A percentile compares a stretch with the other conserved stretches of the same genome.
Evolutionary conservation across 169 alveolate genomes (phyloP).

Genomic region (Pseudocohnilembus persalinus): DNA sequence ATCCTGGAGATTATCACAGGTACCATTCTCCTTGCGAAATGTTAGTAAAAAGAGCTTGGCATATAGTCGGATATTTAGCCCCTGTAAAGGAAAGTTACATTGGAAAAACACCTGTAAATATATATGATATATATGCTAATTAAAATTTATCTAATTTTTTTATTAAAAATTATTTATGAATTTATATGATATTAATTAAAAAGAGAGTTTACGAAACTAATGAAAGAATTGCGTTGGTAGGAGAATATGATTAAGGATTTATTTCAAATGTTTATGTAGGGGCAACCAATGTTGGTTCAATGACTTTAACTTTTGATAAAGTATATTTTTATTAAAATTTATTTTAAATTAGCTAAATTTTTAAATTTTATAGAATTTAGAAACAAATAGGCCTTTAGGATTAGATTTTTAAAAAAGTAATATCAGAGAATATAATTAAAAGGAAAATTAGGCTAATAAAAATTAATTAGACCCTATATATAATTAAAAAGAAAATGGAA

Average conservation of each 20-base stretch:
- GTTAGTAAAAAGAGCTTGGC: slow-evolving; percentile 72
- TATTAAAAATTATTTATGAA: slow-evolving; percentile 39
- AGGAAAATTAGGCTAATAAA: slow-evolving; percentile 16
- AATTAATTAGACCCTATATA: neutral
- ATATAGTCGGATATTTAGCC: slow-evolving; percentile 82
- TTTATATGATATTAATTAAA: slow-evolving; percentile 25
- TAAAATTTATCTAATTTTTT: slow-evolving; percentile 65
- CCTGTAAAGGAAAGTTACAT: slow-evolving; percentile 66
- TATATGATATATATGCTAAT: too few species aligned
- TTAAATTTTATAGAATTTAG: slow-evolving; percentile 14
- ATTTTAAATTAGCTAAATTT: too few species aligned
- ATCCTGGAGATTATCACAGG: slow-evolving; percentile 91
- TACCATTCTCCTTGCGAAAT: slow-evolving; percentile 87
- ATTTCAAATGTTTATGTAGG: slow-evolving; percentile 85
- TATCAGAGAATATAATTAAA: slow-evolving; percentile 25
- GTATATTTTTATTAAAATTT: slow-evolving; percentile 41
- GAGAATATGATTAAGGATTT: slow-evolving; percentile 84
- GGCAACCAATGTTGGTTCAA: slow-evolving; percentile 89
- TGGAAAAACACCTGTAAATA: slow-evolving; percentile 6
- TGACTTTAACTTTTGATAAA: slow-evolving; percentile 67
- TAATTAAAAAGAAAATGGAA: slow-evolving; percentile 35
- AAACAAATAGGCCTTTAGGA: slow-evolving; percentile 26
- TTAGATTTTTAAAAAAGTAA: slow-evolving; percentile 50
- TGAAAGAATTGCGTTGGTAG: slow-evolving; percentile 87
- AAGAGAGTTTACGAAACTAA: slow-evolving; percentile 82